phyloP scores from a whole-genome alignment of 305 asterid species.

The Striga hermonthica region DNA sequence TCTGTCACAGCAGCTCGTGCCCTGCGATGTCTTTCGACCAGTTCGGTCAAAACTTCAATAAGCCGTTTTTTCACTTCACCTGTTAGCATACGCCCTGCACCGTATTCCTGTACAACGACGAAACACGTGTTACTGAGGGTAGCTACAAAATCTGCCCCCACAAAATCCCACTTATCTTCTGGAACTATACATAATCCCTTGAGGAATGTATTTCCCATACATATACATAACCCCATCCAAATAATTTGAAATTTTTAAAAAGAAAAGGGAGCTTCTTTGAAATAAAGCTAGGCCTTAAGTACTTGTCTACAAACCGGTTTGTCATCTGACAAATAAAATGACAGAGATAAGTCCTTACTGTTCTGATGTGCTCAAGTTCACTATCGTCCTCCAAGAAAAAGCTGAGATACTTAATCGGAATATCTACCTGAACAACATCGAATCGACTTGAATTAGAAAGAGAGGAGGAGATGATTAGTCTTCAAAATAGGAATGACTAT shows the following conservation, averaged over 20 bases:
- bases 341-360: conserved; percentile 37
- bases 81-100: conserved; percentile 85
- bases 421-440: conserved; percentile 62
- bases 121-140: not conserved
- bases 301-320: no score
- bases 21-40: conserved; percentile 78
- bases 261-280: no score
- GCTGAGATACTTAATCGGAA: conserved; percentile 81
- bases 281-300: no score
- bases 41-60: conserved; percentile 62
- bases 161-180: no score
- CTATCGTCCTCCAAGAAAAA: conserved; percentile 90
- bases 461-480: not conserved
- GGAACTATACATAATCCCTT: no score
- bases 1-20: conserved; percentile 92
- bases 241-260: no score
- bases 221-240: no score
- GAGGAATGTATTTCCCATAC: no score
- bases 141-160: no score
- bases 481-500: not conserved
- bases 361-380: conserved; percentile 66
- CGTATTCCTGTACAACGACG: conserved; percentile 59
- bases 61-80: conserved; percentile 91
- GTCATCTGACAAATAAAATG: not conserved
- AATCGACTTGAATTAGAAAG: not conserved